Evolutionary conservation across 352 stramenopile species (phyloP), one percentile per base, ranked within the genome.

Genomic region (Phytophthora chlamydospora): DNA sequence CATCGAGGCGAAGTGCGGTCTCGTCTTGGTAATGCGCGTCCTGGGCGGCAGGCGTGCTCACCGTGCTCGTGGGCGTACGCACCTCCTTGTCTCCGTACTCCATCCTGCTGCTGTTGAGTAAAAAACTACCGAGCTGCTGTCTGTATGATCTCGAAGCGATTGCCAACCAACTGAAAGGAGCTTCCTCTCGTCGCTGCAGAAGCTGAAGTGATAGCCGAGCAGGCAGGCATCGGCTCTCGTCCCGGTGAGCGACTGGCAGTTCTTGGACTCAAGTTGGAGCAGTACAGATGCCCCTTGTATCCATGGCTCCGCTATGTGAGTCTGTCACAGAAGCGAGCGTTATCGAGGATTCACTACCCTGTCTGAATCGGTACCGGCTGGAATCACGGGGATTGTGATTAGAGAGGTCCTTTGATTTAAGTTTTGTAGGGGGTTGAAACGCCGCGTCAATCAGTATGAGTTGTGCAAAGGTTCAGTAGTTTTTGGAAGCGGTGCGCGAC

Each of bases 31-130:
- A 69, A 19, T 65, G 40, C 10, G 45, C 36, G 16, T 76, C 63
- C 41, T 80, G 48, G 32, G 56, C 2, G 10, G 38, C 40, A 13
- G 39, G 34, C 3, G 58, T 77, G 41, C 49, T 62, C 33, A 42
- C 16, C 2, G 58, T 77, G 40, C 50, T 62, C 33, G 42, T 14
- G 8, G 48, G 48, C n/a, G 62, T 78, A 21, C 43, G 56, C 31
- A 58, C 29, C 31, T 73, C 58, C 44, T 76, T 66, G 38, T 70
- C 67, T 55, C 67, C 63, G 29, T 44, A 60, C 48, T 70, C 38
- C 62, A 62, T 69, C 21, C 14, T 51, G 55, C 6, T 39, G n/a
- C 19, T 63, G 19, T 11, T 43, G 10, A 29, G 24, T 29, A 29
- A 29, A 29, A 29, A 29, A 29, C 24, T 29, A 29, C 8, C n/a